phyloP scores from a whole-genome alignment of 371 early-diverging fungal genomes.

The Funneliformis caledonium region DNA sequence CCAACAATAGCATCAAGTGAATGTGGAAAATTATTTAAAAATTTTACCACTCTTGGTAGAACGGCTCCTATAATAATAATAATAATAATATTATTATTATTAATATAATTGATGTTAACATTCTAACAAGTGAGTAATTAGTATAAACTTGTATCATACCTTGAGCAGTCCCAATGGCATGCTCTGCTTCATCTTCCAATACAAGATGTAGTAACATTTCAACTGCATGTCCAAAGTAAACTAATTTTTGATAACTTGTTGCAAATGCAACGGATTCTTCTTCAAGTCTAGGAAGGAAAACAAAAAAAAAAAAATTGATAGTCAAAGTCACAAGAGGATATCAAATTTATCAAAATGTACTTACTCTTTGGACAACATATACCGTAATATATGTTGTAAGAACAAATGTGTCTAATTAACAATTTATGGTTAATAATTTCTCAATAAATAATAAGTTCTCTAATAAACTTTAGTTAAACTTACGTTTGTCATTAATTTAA shows the following conservation, averaged over 20 bases:
- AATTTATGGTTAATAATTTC: neutral
- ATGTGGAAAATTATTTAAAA: slow-evolving; percentile 75
- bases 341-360: neutral
- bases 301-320: neutral
- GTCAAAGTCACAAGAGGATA: neutral
- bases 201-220: slow-evolving; percentile 86
- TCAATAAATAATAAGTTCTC: too few relatives aligned
- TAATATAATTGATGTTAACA: neutral
- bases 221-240: slow-evolving; percentile 84
- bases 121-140: neutral
- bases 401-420: slow-evolving; percentile 74
- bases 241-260: slow-evolving; percentile 63
- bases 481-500: slow-evolving; percentile 41
- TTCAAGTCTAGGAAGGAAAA: slow-evolving; percentile 42
- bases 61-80: slow-evolving; percentile 55
- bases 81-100: neutral
- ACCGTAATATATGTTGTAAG: slow-evolving; percentile 70
- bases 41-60: slow-evolving; percentile 70
- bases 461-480: neutral
- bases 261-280: slow-evolving; percentile 71
- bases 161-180: slow-evolving; percentile 47
- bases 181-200: slow-evolving; percentile 77
- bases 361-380: slow-evolving; percentile 55
- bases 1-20: slow-evolving; percentile 84
- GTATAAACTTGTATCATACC: slow-evolving; percentile 41